Base-by-base conservation (phyloP, 495 filamentous ascomycete genomes). In the Durotheca rogersii region DNA sequence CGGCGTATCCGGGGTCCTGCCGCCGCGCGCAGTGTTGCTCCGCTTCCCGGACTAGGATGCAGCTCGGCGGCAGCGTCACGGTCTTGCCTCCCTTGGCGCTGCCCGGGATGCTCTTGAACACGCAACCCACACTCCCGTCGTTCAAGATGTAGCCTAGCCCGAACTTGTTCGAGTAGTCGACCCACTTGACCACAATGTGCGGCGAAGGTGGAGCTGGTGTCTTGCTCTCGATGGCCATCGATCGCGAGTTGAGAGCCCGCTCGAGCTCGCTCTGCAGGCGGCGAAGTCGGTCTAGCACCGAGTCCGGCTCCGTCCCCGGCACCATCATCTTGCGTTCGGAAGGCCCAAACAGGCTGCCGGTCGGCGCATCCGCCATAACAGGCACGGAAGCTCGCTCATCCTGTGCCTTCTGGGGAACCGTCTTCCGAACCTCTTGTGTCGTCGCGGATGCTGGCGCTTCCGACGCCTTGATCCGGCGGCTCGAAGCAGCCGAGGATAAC, bases 161-260 rank as follows among this genome's bases (percentile, higher is more conserved):
- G 59, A 90, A 91, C 56, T 89, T 88, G 66, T 93, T 93, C 18
- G 89, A 90, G 57, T 93, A 95, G 58, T 95, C 89, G n/a, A 95
- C 89, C 89, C 89, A 95, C 63, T 92, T 93, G 16, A 90, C 84
- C 16, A 95, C 87, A 20, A 84, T 74, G 21, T 75, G 73, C 4
- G 76, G 75, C 12, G 67, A 65, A 0, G 73, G 50, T 17, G 72
- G 68, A 2, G 69, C 62, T 25, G 64, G 64, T 18, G 66, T 59
- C 53, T 72, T 70, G 6, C 71, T 42, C 3, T 76, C 50, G 15
- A 78, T 66, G 1, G 73, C 75, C 67, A 74, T 77, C 6, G 77
- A 74, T 19, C 76, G 71, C 27, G 74, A 64, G 38, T 81, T 79
- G 3, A 82, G 65, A n/a, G 79, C 78, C n/a, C 76, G 65, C 37